Evolutionary conservation across 768 basidiomycete genomes (phyloP).

Genomic region (Leccinum aurantiacum): DNA sequence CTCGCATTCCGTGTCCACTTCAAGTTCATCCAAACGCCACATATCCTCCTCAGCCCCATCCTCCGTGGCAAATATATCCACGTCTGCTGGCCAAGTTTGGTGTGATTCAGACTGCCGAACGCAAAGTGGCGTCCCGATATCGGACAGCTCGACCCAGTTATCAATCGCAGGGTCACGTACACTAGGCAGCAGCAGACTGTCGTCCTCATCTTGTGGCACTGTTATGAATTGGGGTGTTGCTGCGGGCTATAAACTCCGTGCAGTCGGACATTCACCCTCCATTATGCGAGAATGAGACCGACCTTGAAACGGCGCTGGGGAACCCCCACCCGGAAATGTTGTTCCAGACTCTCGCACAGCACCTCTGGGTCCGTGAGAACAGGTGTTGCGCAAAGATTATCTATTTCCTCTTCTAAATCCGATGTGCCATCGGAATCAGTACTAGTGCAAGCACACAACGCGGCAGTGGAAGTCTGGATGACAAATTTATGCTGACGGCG

Average conservation of each 20-base stretch:
- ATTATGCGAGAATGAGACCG: conserved; percentile 15
- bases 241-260: conserved; percentile 18
- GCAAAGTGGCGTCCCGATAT: conserved; percentile 9
- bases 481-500: conserved; percentile 25
- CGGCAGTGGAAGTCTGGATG: conserved; percentile 30
- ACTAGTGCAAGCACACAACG: conserved; percentile 25
- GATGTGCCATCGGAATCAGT: conserved; percentile 6
- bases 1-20: conserved; percentile 6
- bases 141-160: conserved; percentile 19
- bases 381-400: background rate
- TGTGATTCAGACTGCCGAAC: background rate
- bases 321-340: conserved; percentile 42
- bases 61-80: conserved; percentile 19
- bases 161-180: conserved; percentile 7
- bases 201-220: conserved; percentile 22
- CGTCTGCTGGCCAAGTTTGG: conserved; percentile 11
- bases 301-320: conserved; percentile 51
- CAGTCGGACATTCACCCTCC: conserved; percentile 2
- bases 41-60: conserved; percentile 15
- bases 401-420: conserved; percentile 15
- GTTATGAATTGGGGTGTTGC: conserved; percentile 9
- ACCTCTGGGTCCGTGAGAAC: conserved; percentile 37
- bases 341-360: conserved; percentile 44
- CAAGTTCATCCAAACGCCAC: conserved; percentile 15
- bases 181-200: conserved; percentile 19